Conservation (phyloP, 352 stramenopile species). For the Phytophthora lateralis region DNA sequence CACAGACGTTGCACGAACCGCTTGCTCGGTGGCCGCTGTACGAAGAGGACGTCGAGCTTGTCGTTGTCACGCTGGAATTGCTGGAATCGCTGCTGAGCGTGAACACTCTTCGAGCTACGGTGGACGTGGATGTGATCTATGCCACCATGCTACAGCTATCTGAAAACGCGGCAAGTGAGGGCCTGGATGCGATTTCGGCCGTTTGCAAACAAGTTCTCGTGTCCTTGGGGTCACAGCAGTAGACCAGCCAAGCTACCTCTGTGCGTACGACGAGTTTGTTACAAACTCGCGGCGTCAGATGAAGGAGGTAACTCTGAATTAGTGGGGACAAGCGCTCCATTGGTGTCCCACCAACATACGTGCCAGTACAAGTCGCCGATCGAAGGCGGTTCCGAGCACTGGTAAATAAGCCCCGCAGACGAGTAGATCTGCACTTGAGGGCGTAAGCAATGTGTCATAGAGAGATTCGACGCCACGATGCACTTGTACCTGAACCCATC, state of each 20-base stretch:
- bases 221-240: slow-evolving; percentile 29
- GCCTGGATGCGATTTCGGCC: slow-evolving; percentile 44
- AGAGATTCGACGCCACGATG: slow-evolving; percentile 41
- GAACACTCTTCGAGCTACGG: slow-evolving; percentile 34
- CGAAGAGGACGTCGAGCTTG: slow-evolving; percentile 67
- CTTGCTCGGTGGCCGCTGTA: slow-evolving; percentile 65
- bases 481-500: slow-evolving; percentile 45
- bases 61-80: slow-evolving; percentile 56
- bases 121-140: slow-evolving; percentile 50
- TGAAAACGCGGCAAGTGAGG: slow-evolving; percentile 50
- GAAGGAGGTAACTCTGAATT: slow-evolving; percentile 23
- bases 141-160: slow-evolving; percentile 56
- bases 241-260: slow-evolving; percentile 8
- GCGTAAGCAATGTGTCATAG: slow-evolving; percentile 26
- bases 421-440: slow-evolving; percentile 64
- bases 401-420: slow-evolving; percentile 44
- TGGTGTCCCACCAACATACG: slow-evolving; percentile 51
- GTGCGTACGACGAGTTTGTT: background rate
- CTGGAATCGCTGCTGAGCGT: slow-evolving; percentile 43
- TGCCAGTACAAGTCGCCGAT: slow-evolving; percentile 55
- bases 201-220: slow-evolving; percentile 46
- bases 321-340: slow-evolving; percentile 34
- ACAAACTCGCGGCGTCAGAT: slow-evolving; percentile 2
- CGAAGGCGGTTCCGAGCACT: slow-evolving; percentile 38
- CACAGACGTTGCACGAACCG: slow-evolving; percentile 47